phyloP scores from a whole-genome alignment of 345 rosid genomes.

The Cardiospermum halicacabum region DNA sequence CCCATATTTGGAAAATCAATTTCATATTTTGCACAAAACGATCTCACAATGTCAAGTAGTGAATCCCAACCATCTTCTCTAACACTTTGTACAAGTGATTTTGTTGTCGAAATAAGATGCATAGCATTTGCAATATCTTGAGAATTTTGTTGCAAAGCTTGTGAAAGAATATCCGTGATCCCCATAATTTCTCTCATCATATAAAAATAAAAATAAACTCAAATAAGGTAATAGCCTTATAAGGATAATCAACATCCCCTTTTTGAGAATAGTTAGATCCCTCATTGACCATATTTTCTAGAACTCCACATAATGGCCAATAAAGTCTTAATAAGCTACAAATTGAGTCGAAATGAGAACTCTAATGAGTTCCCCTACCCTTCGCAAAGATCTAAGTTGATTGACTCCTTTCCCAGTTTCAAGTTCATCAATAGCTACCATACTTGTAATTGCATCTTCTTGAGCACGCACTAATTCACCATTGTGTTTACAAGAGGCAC shows the following conservation, averaged over 20 bases:
- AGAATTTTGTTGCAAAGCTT: background rate
- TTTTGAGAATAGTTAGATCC: constrained; percentile 6
- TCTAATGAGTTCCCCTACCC: constrained; percentile 5
- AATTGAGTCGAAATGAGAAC: background rate
- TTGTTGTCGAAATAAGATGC: background rate
- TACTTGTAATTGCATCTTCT: too few relatives aligned
- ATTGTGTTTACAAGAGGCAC: background rate
- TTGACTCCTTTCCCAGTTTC: constrained; percentile 2
- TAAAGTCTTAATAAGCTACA: background rate
- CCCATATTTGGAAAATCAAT: background rate
- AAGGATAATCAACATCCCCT: constrained; percentile 3
- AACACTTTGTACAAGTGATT: background rate
- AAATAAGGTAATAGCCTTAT: background rate
- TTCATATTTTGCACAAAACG: background rate
- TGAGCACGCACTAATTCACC: too few relatives aligned
- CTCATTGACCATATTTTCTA: background rate
- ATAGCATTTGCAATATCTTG: background rate
- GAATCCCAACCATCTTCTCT: background rate
- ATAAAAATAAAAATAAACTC: background rate
- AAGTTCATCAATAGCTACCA: background rate
- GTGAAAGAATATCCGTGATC: constrained; percentile 10
- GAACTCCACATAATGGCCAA: background rate
- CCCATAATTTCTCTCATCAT: background rate
- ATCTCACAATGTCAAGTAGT: background rate
- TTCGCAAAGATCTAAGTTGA: background rate